phyloP scores from a whole-genome alignment of 768 basidiomycete species.

The Lenzites betulinus region DNA sequence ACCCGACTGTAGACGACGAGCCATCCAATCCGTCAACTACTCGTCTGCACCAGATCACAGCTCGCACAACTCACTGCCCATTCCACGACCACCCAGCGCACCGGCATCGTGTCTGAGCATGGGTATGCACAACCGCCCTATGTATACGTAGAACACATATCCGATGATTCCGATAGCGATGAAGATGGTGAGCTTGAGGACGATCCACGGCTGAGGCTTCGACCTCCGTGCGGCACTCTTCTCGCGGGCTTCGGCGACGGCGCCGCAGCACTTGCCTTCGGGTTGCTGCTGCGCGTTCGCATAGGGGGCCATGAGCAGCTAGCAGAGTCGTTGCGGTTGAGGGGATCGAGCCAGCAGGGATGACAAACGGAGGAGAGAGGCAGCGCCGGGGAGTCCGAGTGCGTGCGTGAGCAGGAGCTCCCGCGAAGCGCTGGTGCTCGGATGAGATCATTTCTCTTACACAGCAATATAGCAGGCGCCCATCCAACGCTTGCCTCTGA shows the following conservation, averaged over 20 bases:
- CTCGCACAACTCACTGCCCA: constrained; percentile 63
- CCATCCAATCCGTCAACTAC: not conserved
- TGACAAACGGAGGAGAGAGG: not conserved
- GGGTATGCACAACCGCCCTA: constrained; percentile 67
- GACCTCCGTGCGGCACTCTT: constrained; percentile 41
- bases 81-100: constrained; percentile 48
- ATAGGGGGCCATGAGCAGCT: constrained; percentile 6
- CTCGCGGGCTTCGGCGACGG: constrained; percentile 53
- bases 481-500: not conserved
- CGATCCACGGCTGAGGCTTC: constrained; percentile 72
- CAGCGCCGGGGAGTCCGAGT: not conserved
- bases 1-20: constrained; percentile 49
- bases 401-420: not conserved
- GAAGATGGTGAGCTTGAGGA: constrained; percentile 66
- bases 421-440: not conserved
- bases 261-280: constrained; percentile 45
- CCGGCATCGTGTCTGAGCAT: constrained; percentile 55
- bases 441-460: constrained; percentile 4
- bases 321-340: not conserved
- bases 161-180: constrained; percentile 61
- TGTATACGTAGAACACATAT: constrained; percentile 79
- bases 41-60: not conserved
- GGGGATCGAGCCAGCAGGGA: not conserved
- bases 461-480: not conserved
- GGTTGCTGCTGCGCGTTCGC: not conserved